Conservation (phyloP, 2,329 filamentous ascomycete genomes). For the Epicoccum sorghinum region DNA sequence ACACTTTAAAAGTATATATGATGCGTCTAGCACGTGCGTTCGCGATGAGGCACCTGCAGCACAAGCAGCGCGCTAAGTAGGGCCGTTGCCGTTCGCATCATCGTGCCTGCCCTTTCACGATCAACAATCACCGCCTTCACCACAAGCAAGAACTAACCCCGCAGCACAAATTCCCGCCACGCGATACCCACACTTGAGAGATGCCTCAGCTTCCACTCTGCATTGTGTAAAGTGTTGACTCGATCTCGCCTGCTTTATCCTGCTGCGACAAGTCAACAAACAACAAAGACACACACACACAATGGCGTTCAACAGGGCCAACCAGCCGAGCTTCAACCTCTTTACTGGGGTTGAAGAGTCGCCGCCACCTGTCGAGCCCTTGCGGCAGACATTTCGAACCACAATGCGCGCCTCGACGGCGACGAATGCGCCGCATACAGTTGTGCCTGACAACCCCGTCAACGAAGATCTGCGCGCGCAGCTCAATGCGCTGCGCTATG, state of each 20-base stretch:
- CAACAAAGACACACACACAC: constrained; percentile 26
- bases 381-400: constrained; percentile 50
- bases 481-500: constrained; percentile 85
- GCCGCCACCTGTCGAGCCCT: constrained; percentile 43
- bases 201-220: constrained; percentile 4
- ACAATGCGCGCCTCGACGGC: constrained; percentile 54
- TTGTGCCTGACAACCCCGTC: constrained; percentile 49
- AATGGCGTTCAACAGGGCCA: constrained; percentile 42
- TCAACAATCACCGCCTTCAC: constrained; percentile 13
- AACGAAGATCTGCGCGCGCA: constrained; percentile 88
- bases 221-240: not conserved
- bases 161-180: not conserved
- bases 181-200: not conserved
- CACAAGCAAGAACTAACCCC: constrained; percentile 1
- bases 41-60: not conserved
- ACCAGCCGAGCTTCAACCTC: constrained; percentile 57
- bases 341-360: constrained; percentile 52
- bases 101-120: constrained; percentile 9
- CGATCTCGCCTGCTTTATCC: not conserved
- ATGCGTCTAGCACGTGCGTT: constrained; percentile 3
- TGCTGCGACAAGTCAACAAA: constrained; percentile 15
- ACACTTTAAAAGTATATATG: not conserved
- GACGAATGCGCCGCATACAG: constrained; percentile 44
- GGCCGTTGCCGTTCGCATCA: constrained; percentile 16
- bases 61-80: constrained; percentile 8